These are phyloP conservation scores for Ganoderma sp. DNA, from an alignment of 1,284 basidiomycete species.

Conservation along the genomic window DNA sequence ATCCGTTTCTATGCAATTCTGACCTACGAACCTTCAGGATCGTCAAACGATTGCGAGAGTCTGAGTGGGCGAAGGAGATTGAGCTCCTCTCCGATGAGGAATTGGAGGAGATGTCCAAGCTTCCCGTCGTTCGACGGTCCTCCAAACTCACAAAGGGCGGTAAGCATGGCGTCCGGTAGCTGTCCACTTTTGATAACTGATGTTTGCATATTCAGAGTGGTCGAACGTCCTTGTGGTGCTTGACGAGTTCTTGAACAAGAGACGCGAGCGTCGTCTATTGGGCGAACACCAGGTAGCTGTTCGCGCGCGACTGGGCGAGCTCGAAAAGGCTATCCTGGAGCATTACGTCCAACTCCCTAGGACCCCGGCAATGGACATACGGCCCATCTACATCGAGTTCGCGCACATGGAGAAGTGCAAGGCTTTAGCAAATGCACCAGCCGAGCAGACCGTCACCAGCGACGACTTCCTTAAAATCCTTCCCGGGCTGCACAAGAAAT, in stretches of 20 bases:
- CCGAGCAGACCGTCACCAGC: slow-evolving; percentile 6
- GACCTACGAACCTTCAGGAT: neutral
- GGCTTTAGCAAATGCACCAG: slow-evolving; percentile 6
- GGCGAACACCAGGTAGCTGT: neutral
- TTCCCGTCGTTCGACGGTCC: slow-evolving; percentile 13
- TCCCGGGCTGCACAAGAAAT: neutral
- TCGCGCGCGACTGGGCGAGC: neutral
- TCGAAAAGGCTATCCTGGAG: slow-evolving; percentile 6
- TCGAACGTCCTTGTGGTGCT: neutral
- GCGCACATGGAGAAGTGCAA: slow-evolving; percentile 5
- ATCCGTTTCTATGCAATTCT: neutral
- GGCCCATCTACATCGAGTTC: slow-evolving; percentile 16
- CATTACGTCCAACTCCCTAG: slow-evolving; percentile 13
- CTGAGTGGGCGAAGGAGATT: slow-evolving; percentile 10
- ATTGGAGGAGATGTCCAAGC: neutral
- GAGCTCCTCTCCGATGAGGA: neutral
- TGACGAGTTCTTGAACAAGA: neutral
- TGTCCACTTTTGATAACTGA: too few species aligned
- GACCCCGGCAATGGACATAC: slow-evolving; percentile 4
- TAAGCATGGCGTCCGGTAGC: neutral
- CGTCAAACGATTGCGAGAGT: neutral
- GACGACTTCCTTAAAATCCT: slow-evolving; percentile 4
- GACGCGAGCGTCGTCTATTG: neutral
- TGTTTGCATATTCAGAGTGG: slow-evolving; percentile 7
- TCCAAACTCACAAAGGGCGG: slow-evolving; percentile 8